These are phyloP conservation scores for Metschnikowia drakensbergensis DNA, from an alignment of 805 yeast species.

Conservation along the genomic window DNA sequence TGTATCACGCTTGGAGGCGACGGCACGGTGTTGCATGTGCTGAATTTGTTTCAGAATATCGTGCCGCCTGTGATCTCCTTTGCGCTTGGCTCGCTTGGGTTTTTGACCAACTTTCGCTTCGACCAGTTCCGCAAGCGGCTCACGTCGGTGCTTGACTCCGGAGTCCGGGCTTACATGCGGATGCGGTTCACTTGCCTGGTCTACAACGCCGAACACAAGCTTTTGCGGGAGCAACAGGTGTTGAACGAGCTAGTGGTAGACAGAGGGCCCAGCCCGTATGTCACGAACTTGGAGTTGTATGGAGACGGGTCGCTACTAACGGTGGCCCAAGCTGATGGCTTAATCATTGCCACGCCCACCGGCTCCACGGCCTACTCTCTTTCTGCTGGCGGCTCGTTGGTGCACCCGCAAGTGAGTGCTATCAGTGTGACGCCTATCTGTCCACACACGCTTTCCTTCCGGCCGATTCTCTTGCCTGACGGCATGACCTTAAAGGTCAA, in stretches of 20 bases:
- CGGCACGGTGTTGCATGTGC: conserved; percentile 43
- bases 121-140: conserved; percentile 64
- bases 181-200: conserved; percentile 88
- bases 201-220: conserved; percentile 46
- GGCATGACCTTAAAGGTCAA: conserved; percentile 81
- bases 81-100: conserved; percentile 43
- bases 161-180: conserved; percentile 71
- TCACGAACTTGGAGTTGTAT: conserved; percentile 82
- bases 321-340: conserved; percentile 90
- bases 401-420: conserved; percentile 91
- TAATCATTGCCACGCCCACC: conserved; percentile 90
- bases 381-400: conserved; percentile 92
- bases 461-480: conserved; percentile 91
- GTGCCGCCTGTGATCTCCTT: conserved; percentile 47
- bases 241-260: conserved; percentile 88
- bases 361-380: conserved; percentile 95
- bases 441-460: conserved; percentile 89
- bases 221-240: conserved; percentile 67
- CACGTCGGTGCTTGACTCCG: conserved; percentile 56
- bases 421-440: conserved; percentile 93
- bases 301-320: conserved; percentile 85
- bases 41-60: conserved; percentile 40
- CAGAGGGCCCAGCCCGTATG: conserved; percentile 91
- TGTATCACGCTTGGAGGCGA: conserved; percentile 46
- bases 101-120: conserved; percentile 72